A percentile compares a stretch with the other conserved stretches of the same genome.
These are phyloP conservation scores for Otatea glauca DNA, from an alignment of 176 grass and related monocot species.

Conservation along the genomic window DNA sequence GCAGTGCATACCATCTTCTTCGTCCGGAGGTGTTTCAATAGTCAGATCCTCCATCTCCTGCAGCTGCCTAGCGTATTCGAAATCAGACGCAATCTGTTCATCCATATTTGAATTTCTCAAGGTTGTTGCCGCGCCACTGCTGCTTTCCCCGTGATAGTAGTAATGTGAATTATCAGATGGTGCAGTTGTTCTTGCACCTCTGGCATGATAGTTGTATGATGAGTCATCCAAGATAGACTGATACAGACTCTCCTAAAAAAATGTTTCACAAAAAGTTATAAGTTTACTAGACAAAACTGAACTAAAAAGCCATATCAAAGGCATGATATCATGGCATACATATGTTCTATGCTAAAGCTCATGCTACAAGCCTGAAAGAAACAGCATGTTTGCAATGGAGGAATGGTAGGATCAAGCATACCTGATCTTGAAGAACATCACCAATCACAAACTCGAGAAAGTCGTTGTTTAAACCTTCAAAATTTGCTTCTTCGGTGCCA, in stretches of 20 bases:
- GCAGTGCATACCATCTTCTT: slow-evolving; percentile 44
- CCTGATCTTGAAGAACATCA: slow-evolving; percentile 66
- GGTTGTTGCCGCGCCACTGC: slow-evolving; percentile 20
- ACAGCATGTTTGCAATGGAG: background rate
- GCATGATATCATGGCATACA: background rate
- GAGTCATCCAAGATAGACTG: slow-evolving; percentile 40
- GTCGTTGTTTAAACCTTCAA: slow-evolving; percentile 28
- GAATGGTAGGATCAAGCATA: slow-evolving; percentile 3
- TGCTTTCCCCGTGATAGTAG: slow-evolving; percentile 48
- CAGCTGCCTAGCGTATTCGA: slow-evolving; percentile 54
- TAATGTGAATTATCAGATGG: slow-evolving; percentile 28
- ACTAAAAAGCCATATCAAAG: background rate
- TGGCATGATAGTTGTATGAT: slow-evolving; percentile 23
- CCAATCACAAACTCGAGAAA: slow-evolving; percentile 40
- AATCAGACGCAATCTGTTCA: slow-evolving; percentile 55
- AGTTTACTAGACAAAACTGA: background rate
- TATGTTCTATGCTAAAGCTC: background rate
- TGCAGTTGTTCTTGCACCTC: slow-evolving; percentile 26
- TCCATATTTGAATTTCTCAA: slow-evolving; percentile 33
- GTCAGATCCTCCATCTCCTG: slow-evolving; percentile 59
- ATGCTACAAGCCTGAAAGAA: background rate
- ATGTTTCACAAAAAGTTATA: background rate
- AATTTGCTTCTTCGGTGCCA: slow-evolving; percentile 27
- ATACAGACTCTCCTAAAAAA: slow-evolving; percentile 49
- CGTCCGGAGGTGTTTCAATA: slow-evolving; percentile 12